phyloP scores from a whole-genome alignment of 2,329 filamentous ascomycete species.

The Sporothrix dimorphospora region DNA sequence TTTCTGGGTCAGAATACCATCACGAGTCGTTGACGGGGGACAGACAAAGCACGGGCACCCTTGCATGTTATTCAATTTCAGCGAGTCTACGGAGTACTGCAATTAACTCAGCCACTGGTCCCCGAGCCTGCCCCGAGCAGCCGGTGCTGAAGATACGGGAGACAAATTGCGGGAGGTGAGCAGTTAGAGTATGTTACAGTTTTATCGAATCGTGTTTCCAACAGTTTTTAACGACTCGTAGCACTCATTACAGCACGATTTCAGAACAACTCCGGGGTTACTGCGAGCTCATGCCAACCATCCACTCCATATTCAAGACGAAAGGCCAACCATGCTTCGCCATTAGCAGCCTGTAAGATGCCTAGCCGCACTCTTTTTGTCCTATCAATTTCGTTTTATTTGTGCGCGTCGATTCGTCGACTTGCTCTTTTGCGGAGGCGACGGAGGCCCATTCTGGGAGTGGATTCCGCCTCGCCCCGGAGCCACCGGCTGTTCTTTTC shows the following conservation, averaged over 20 bases:
- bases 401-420: not conserved
- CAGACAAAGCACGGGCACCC: too few species aligned
- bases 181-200: too few species aligned
- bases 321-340: not conserved
- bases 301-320: too few species aligned
- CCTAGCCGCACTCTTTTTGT: not conserved
- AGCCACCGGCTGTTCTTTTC: constrained; percentile 3
- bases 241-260: too few species aligned
- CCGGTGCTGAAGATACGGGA: constrained; percentile 2
- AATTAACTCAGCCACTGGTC: too few species aligned
- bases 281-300: too few species aligned
- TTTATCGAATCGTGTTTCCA: too few species aligned
- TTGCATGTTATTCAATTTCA: too few species aligned
- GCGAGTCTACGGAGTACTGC: too few species aligned
- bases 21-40: too few species aligned
- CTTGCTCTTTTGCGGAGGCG: not conserved
- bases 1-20: not conserved
- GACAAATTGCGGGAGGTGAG: not conserved
- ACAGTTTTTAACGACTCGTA: too few species aligned
- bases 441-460: not conserved
- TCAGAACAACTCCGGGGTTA: not conserved
- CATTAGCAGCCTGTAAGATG: not conserved
- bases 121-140: not conserved
- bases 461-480: not conserved
- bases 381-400: not conserved